Conservation (phyloP, 768 basidiomycete species). For the Vararia minispora region DNA sequence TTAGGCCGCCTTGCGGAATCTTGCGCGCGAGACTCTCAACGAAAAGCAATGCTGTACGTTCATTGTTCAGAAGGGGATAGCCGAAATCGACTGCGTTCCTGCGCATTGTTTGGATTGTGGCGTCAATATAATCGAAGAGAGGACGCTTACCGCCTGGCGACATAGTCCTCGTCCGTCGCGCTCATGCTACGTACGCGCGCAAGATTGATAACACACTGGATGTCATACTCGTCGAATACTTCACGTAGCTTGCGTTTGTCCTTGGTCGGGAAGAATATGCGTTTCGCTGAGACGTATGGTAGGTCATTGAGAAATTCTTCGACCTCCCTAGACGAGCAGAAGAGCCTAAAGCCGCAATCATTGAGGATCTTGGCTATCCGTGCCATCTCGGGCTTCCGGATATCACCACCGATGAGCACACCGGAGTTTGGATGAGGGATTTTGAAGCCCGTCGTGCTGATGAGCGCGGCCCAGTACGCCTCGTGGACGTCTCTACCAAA, state of each 20-base stretch:
- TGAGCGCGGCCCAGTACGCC: slow-evolving; percentile 92
- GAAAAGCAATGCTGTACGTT: slow-evolving; percentile 79
- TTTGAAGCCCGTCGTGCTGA: slow-evolving; percentile 94
- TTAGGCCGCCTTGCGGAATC: slow-evolving; percentile 69
- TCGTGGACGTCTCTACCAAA: slow-evolving; percentile 92
- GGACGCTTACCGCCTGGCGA: slow-evolving; percentile 67
- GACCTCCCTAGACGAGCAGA: slow-evolving; percentile 70
- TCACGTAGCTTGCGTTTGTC: slow-evolving; percentile 93
- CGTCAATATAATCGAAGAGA: slow-evolving; percentile 1
- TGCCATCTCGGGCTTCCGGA: slow-evolving; percentile 77
- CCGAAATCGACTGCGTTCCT: slow-evolving; percentile 30
- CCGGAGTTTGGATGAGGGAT: slow-evolving; percentile 76
- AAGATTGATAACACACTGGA: slow-evolving; percentile 90
- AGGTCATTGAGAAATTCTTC: slow-evolving; percentile 74
- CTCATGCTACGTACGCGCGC: slow-evolving; percentile 67
- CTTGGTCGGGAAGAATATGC: slow-evolving; percentile 91
- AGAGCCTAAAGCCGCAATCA: slow-evolving; percentile 91
- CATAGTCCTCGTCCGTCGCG: slow-evolving; percentile 89
- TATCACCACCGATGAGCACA: slow-evolving; percentile 87
- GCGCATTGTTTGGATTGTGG: slow-evolving; percentile 2
- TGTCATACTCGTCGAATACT: slow-evolving; percentile 90
- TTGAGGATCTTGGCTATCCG: slow-evolving; percentile 69
- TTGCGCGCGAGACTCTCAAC: slow-evolving; percentile 82
- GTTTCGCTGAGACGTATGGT: slow-evolving; percentile 69
- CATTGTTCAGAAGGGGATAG: slow-evolving; percentile 81